Conservation (phyloP, 192 early-diverging fungal genomes). For the Chytriomyces sp. region DNA sequence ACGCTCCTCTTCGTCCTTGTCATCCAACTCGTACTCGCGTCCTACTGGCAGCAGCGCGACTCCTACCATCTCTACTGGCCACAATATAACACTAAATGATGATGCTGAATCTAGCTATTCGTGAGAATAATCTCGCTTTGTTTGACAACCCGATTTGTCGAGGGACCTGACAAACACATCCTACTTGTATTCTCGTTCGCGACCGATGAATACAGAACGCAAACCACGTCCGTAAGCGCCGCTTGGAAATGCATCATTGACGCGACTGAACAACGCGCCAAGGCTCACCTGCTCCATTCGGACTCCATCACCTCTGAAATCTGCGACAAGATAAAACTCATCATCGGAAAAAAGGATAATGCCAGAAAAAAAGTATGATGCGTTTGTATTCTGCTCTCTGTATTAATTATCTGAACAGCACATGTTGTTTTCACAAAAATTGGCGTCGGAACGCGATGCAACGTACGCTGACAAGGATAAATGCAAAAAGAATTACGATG, state of each 20-base stretch:
- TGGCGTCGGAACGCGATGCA: constrained; percentile 62
- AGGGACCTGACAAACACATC: too few relatives aligned
- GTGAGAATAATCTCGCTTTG: too few relatives aligned
- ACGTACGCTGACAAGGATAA: constrained; percentile 64
- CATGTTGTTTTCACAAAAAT: constrained; percentile 62
- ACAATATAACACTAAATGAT: too few relatives aligned
- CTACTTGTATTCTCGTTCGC: too few relatives aligned
- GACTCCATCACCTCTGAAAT: constrained; percentile 56
- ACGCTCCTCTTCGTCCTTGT: too few relatives aligned
- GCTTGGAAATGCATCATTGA: constrained; percentile 65
- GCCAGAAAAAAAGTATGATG: constrained; percentile 65
- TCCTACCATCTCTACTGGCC: too few relatives aligned
- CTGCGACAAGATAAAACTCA: constrained; percentile 58
- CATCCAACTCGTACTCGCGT: too few relatives aligned
- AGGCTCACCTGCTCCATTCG: constrained; percentile 49
- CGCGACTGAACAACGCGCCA: constrained; percentile 57
- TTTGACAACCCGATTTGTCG: too few relatives aligned
- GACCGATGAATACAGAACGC: too few relatives aligned
- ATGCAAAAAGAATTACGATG: constrained; percentile 64
- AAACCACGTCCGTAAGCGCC: constrained; percentile 52
- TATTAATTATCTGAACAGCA: constrained; percentile 48
- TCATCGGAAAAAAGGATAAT: constrained; percentile 65
- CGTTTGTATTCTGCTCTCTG: neutral
- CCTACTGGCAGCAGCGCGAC: too few relatives aligned
- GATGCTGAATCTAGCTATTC: too few relatives aligned